phyloP scores from a whole-genome alignment of 495 filamentous ascomycete species.

The Hyphodiscus hymeniophilus region DNA sequence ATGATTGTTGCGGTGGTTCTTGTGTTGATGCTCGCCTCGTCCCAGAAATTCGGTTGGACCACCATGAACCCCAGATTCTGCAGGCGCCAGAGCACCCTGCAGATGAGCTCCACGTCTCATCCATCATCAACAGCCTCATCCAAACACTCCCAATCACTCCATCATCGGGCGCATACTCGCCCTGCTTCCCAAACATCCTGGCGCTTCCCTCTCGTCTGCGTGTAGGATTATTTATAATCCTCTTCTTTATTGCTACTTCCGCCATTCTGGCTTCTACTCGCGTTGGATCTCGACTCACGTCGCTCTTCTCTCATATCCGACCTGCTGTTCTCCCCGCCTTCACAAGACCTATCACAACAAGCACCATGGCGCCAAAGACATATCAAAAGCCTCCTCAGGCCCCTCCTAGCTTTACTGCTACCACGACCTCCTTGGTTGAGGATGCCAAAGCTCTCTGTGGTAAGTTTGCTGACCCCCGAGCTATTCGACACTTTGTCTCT shows the following conservation, averaged over 20 bases:
- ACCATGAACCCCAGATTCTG: too few species aligned
- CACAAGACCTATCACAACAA: slow-evolving; percentile 34
- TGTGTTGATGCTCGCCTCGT: too few species aligned
- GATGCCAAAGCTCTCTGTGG: slow-evolving; percentile 72
- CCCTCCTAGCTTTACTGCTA: slow-evolving; percentile 80
- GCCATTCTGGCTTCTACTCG: slow-evolving; percentile 72
- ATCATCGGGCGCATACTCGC: neutral
- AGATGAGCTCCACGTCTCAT: too few species aligned
- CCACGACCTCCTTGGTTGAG: slow-evolving; percentile 61
- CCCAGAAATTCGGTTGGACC: too few species aligned
- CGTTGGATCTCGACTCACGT: slow-evolving; percentile 53
- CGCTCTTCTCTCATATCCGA: slow-evolving; percentile 43
- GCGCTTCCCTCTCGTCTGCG: slow-evolving; percentile 29
- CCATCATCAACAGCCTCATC: too few species aligned
- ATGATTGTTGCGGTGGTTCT: too few species aligned
- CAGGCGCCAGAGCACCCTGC: too few species aligned
- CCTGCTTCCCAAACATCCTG: slow-evolving; percentile 27
- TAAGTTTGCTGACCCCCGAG: too few species aligned
- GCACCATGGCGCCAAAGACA: slow-evolving; percentile 56
- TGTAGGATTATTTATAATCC: slow-evolving; percentile 34
- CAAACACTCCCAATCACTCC: too few species aligned
- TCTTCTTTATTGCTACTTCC: slow-evolving; percentile 52
- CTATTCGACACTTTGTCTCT: too few species aligned
- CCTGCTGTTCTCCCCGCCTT: slow-evolving; percentile 1
- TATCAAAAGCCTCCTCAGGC: slow-evolving; percentile 71